Conservation (phyloP, 345 rosid species). For the Mallotus nudiflorus region DNA sequence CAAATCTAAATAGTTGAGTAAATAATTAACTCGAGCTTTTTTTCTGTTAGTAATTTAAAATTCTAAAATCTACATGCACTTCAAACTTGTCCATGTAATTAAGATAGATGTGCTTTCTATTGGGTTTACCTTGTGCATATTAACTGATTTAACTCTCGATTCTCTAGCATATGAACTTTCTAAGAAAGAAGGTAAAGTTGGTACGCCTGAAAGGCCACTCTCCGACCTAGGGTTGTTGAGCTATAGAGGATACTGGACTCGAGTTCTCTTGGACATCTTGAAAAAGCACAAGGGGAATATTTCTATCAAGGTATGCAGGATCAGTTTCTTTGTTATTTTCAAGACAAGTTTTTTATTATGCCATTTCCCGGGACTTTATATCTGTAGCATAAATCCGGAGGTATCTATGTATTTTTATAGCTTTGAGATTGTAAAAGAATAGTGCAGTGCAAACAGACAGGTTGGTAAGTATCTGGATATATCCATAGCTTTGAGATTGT, state of each 20-base stretch:
- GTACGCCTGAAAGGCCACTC: slow-evolving; percentile 98
- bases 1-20: too few relatives aligned
- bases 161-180: slow-evolving; percentile 95
- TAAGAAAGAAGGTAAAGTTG: slow-evolving; percentile 98
- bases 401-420: too few relatives aligned
- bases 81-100: neutral
- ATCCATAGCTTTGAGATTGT: too few relatives aligned
- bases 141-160: neutral
- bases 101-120: too few relatives aligned
- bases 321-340: slow-evolving; percentile 4
- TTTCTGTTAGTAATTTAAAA: neutral
- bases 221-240: slow-evolving; percentile 95
- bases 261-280: slow-evolving; percentile 91
- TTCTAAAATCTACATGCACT: neutral
- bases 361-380: too few relatives aligned
- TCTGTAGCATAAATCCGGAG: too few relatives aligned
- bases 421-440: too few relatives aligned
- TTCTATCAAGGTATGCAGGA: slow-evolving; percentile 75
- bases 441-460: too few relatives aligned
- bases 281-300: slow-evolving; percentile 98
- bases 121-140: too few relatives aligned
- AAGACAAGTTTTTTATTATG: neutral
- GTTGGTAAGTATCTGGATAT: too few relatives aligned
- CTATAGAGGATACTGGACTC: slow-evolving; percentile 98
- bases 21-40: neutral